A percentile compares a stretch with the other conserved stretches of the same genome.
These are phyloP conservation scores for Pyrus pyrifolia DNA, from an alignment of 306 rosid genomes.

Conservation along the genomic window DNA sequence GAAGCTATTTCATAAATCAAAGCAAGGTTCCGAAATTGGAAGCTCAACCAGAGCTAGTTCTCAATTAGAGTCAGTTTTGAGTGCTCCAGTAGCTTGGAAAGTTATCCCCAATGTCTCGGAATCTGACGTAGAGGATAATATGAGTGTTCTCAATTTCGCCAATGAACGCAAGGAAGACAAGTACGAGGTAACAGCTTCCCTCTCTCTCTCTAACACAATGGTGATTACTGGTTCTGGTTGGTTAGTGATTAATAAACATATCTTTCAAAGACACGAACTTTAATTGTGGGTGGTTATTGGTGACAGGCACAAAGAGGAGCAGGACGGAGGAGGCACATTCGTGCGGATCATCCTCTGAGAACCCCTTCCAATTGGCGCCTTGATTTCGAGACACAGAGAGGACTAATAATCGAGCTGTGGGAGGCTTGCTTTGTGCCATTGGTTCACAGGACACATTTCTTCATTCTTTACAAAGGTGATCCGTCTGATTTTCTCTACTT, in stretches of 20 bases:
- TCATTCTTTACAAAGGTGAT: conserved; percentile 75
- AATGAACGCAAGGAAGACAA: conserved; percentile 19
- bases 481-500: conserved; percentile 66
- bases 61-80: conserved; percentile 10
- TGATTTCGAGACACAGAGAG: conserved; percentile 54
- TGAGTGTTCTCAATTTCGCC: conserved; percentile 52
- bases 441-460: conserved; percentile 73
- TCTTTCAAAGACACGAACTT: not conserved
- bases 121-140: conserved; percentile 47
- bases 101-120: conserved; percentile 6
- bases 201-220: too few relatives aligned
- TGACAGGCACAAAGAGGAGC: conserved; percentile 33
- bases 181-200: not conserved
- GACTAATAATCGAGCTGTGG: conserved; percentile 72
- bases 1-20: conserved; percentile 11
- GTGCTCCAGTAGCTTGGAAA: conserved; percentile 19
- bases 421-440: conserved; percentile 63
- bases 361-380: conserved; percentile 16
- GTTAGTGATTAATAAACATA: not conserved
- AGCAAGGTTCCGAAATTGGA: not conserved
- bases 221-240: too few relatives aligned
- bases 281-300: not conserved
- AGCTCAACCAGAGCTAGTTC: not conserved
- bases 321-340: conserved; percentile 12
- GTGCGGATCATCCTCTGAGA: conserved; percentile 6